phyloP scores from a whole-genome alignment of 352 stramenopile genomes.

The Elongisporangium undulatum region DNA sequence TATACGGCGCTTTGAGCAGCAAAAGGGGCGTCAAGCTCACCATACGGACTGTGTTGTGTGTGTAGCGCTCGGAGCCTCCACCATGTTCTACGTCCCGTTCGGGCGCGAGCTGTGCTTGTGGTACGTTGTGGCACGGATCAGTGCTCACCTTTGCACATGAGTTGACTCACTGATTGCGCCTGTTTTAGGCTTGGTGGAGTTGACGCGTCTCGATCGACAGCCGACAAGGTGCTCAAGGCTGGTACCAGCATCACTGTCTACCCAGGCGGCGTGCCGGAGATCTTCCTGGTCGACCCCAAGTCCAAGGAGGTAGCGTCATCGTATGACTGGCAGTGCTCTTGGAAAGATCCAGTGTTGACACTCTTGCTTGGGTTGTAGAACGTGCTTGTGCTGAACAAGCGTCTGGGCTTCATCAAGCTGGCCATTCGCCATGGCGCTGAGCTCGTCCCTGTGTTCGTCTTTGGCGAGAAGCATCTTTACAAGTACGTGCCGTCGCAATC shows the following conservation, averaged over 20 bases:
- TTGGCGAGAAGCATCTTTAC: conserved; percentile 80
- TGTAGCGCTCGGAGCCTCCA: conserved; percentile 50
- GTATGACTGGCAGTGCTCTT: not conserved
- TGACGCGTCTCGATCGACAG: conserved; percentile 67
- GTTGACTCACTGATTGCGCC: not conserved
- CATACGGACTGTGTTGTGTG: conserved; percentile 6
- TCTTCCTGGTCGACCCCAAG: conserved; percentile 70
- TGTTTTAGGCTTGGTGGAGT: conserved; percentile 46
- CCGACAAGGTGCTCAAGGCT: conserved; percentile 67
- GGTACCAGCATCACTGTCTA: conserved; percentile 71
- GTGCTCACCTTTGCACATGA: too few species aligned
- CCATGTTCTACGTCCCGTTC: conserved; percentile 68
- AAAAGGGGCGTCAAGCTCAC: not conserved
- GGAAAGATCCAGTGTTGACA: not conserved
- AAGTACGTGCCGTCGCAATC: conserved; percentile 26
- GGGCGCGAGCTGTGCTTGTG: conserved; percentile 63
- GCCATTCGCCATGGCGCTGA: conserved; percentile 72
- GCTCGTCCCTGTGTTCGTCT: conserved; percentile 74
- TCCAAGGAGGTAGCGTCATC: conserved; percentile 39
- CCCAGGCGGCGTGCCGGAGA: conserved; percentile 69
- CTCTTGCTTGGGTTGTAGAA: conserved; percentile 20
- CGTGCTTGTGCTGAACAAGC: conserved; percentile 68
- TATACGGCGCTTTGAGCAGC: not conserved
- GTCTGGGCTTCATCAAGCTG: conserved; percentile 79
- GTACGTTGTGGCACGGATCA: conserved; percentile 7